Evolutionary conservation across 1,284 basidiomycete genomes (phyloP).

Genomic region (Trichosporon inkin): DNA sequence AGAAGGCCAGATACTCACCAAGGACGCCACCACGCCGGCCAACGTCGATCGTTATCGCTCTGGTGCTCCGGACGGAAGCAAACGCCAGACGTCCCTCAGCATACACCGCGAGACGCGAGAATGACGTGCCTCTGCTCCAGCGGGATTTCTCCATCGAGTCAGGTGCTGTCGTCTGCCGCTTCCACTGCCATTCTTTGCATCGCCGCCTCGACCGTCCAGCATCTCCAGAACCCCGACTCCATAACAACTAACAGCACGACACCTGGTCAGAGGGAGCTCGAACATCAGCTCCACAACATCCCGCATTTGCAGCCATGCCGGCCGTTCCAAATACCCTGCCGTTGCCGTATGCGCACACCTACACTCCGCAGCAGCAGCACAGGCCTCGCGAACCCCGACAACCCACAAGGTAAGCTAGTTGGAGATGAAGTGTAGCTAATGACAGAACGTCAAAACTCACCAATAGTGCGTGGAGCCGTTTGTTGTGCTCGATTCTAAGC

Average conservation of each 20-base stretch:
- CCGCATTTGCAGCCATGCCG: slow-evolving; percentile 19
- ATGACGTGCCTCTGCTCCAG: slow-evolving; percentile 1
- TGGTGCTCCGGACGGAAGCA: slow-evolving; percentile 4
- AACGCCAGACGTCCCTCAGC: not conserved
- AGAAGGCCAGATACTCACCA: not conserved
- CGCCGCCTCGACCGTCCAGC: not conserved
- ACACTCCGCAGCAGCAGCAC: slow-evolving; percentile 17
- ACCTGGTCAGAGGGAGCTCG: no score
- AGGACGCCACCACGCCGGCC: not conserved
- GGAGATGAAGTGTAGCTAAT: slow-evolving; percentile 11
- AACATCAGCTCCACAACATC: not conserved
- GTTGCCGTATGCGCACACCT: slow-evolving; percentile 46
- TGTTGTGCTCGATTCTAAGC: not conserved
- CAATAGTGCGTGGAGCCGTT: slow-evolving; percentile 48
- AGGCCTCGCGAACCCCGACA: slow-evolving; percentile 45
- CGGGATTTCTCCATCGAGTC: not conserved
- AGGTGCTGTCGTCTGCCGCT: not conserved
- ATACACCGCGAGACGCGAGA: not conserved
- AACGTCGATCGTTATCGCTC: slow-evolving; percentile 1
- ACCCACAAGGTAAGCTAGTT: slow-evolving; percentile 46
- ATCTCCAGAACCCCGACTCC: not conserved
- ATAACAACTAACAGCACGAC: not conserved
- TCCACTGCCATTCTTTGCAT: not conserved
- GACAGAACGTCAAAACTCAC: slow-evolving; percentile 64
- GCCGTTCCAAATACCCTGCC: slow-evolving; percentile 34